phyloP scores from a whole-genome alignment of 176 grass and related monocot genomes.

The Oryza glaberrima region DNA sequence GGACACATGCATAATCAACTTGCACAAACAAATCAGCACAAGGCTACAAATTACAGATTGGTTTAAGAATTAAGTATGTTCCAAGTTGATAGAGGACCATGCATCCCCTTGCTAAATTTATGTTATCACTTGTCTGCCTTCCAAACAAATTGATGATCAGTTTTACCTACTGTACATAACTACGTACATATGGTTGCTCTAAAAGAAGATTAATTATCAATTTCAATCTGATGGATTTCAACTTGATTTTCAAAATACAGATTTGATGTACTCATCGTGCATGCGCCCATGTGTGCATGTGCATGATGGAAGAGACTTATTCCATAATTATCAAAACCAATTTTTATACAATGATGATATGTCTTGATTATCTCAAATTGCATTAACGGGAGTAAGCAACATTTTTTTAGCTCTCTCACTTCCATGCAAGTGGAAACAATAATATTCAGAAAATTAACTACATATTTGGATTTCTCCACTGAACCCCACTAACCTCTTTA shows the following conservation, averaged over 20 bases:
- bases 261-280: constrained; percentile 5
- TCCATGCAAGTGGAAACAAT: neutral
- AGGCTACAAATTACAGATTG: constrained; percentile 10
- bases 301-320: neutral
- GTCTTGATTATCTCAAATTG: neutral
- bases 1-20: neutral
- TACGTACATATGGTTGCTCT: neutral
- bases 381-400: neutral
- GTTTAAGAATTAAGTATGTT: constrained; percentile 26
- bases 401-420: neutral
- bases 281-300: neutral
- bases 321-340: neutral
- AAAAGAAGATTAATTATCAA: neutral
- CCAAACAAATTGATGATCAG: constrained; percentile 10
- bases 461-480: neutral
- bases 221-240: neutral
- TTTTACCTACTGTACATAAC: constrained; percentile 16
- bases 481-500: neutral
- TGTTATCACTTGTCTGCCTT: constrained; percentile 27
- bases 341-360: neutral
- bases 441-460: neutral
- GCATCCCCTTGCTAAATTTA: constrained; percentile 16
- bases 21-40: constrained; percentile 19
- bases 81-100: constrained; percentile 40
- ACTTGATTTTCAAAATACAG: constrained; percentile 3